phyloP scores from a whole-genome alignment of 768 basidiomycete genomes.

The Pulveroboletus sp. region DNA sequence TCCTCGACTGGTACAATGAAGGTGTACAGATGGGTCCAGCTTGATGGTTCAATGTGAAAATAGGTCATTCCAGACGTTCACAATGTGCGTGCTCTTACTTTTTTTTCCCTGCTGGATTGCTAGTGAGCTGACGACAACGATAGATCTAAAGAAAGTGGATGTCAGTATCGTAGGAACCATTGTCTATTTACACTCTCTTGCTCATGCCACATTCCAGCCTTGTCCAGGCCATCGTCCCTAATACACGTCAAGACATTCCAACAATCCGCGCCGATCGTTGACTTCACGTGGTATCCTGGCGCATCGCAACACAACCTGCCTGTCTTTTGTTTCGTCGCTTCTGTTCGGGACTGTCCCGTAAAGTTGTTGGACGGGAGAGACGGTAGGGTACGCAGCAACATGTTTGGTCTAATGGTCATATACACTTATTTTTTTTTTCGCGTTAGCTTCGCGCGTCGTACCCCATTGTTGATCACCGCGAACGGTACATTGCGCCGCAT shows the following conservation, averaged over 20 bases:
- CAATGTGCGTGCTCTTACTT: constrained; percentile 35
- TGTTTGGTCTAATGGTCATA: too few relatives aligned
- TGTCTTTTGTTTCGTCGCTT: constrained; percentile 80
- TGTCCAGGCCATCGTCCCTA: not conserved
- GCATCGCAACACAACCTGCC: constrained; percentile 58
- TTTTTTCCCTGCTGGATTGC: too few relatives aligned
- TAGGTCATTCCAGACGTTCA: constrained; percentile 54
- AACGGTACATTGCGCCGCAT: constrained; percentile 86
- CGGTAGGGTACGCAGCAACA: constrained; percentile 56
- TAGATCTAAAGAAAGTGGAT: not conserved
- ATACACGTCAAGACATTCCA: constrained; percentile 29
- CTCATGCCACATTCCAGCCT: not conserved
- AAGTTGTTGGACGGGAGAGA: constrained; percentile 78
- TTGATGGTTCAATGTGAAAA: constrained; percentile 73
- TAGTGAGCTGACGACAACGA: not conserved
- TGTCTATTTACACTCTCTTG: not conserved
- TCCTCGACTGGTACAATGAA: constrained; percentile 24
- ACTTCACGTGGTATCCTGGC: constrained; percentile 82
- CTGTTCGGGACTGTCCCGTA: constrained; percentile 82
- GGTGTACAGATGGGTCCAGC: constrained; percentile 74
- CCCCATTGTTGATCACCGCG: constrained; percentile 89
- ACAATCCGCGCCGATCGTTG: constrained; percentile 73
- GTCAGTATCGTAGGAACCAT: not conserved
- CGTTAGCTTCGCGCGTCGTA: constrained; percentile 88
- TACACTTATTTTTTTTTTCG: not conserved